Conservation (phyloP, 768 basidiomycete species). For the Rossbeevera mucosa region DNA sequence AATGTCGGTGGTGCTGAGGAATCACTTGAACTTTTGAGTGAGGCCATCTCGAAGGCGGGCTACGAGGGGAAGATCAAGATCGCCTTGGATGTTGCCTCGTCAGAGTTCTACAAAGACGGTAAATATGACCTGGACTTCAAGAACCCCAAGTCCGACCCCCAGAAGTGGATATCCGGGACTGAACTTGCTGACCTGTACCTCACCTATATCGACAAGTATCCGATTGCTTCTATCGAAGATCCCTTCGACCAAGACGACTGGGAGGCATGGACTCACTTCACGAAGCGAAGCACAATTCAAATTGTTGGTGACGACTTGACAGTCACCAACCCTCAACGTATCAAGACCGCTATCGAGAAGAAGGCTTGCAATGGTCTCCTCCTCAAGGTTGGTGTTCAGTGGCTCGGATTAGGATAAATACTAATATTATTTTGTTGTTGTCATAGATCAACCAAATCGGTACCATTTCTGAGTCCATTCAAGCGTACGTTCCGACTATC, state of each 20-base stretch:
- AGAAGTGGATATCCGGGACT: slow-evolving; percentile 90
- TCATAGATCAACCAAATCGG: slow-evolving; percentile 99
- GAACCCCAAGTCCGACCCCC: slow-evolving; percentile 98
- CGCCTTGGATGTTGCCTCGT: slow-evolving; percentile 96
- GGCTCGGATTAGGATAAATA: background rate
- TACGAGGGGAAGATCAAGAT: slow-evolving; percentile 99
- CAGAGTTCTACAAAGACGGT: slow-evolving; percentile 99
- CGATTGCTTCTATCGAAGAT: slow-evolving; percentile 93
- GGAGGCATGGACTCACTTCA: slow-evolving; percentile 97
- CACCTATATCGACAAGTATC: slow-evolving; percentile 84
- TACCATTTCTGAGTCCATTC: slow-evolving; percentile 97
- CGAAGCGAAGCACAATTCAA: slow-evolving; percentile 71
- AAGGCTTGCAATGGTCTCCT: slow-evolving; percentile 99
- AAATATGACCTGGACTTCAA: slow-evolving; percentile 99
- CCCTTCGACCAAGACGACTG: slow-evolving; percentile 99
- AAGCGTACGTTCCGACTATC: slow-evolving; percentile 63
- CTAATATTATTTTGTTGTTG: slow-evolving; percentile 4
- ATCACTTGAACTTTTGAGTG: slow-evolving; percentile 89
- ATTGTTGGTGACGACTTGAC: slow-evolving; percentile 96
- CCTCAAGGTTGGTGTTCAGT: slow-evolving; percentile 61
- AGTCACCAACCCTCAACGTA: slow-evolving; percentile 94
- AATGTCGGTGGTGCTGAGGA: slow-evolving; percentile 97
- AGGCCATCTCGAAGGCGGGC: slow-evolving; percentile 97
- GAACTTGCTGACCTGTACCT: slow-evolving; percentile 94
- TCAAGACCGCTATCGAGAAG: slow-evolving; percentile 99